Evolutionary conservation across 2,329 filamentous ascomycete genomes (phyloP).

Genomic region (Penicillium sp.): DNA sequence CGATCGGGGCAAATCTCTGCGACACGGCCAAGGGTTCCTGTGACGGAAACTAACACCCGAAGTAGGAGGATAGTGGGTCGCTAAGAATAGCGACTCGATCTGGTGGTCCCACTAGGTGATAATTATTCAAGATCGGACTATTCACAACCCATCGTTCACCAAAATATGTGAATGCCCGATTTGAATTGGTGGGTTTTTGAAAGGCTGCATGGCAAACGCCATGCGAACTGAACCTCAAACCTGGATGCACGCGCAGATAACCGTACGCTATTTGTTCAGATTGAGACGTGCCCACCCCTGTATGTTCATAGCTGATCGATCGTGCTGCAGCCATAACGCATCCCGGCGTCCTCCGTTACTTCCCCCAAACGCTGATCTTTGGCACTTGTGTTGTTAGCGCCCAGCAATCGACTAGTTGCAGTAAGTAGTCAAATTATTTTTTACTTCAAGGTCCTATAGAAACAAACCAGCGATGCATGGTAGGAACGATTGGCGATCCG

Average conservation of each 20-base stretch:
- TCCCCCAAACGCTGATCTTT: background rate
- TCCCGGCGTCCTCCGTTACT: background rate
- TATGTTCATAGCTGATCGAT: constrained; percentile 2
- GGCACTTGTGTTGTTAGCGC: background rate
- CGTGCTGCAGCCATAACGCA: background rate
- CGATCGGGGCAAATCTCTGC: background rate
- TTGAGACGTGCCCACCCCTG: constrained; percentile 1
- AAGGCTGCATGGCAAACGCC: background rate
- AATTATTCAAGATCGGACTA: background rate
- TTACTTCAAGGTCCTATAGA: background rate
- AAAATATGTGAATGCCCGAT: too few relatives aligned
- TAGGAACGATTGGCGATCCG: background rate
- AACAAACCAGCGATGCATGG: background rate
- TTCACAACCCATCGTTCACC: background rate
- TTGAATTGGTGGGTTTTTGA: background rate
- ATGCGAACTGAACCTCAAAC: constrained; percentile 1
- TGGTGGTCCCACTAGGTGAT: background rate
- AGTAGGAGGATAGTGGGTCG: background rate
- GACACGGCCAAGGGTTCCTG: background rate
- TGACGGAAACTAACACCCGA: background rate
- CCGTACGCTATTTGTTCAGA: background rate
- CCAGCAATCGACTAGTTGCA: background rate
- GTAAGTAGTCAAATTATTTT: background rate
- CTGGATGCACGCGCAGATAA: background rate
- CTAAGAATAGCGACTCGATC: background rate